Base-by-base conservation (phyloP, 805 yeast species). In the Tetrapisispora pingtungensis region DNA sequence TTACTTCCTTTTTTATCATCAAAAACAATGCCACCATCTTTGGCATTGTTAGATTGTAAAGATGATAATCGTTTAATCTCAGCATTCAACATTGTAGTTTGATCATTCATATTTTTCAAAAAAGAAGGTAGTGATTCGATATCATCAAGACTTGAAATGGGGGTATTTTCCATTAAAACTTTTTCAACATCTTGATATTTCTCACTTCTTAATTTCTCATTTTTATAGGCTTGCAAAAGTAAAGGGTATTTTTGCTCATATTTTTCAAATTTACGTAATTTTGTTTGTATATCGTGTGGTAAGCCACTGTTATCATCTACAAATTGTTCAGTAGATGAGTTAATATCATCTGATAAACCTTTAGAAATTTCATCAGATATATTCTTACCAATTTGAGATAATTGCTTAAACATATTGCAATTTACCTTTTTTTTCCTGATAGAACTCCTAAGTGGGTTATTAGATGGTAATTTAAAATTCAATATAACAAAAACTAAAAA, bases 221-320 rank as follows among this genome's bases (percentile, higher is more conserved):
- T 67, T 57, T 87, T 84, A 66, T 86, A 93, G 0, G 97, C 96
- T 36, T 82, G 82, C 41, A 88, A 71, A 14, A 90, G 68, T 36
- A 78, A 67, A 0, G 98, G 98, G 58, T 93, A 90, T 61, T 87
- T 88, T 41, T 82, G 83, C 61, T 90, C 97, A 61, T 89, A 90
- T 60, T 87, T 88, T 45, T 73, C 77, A 56, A 84, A 85, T 66
- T 86, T 89, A 45, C 73, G 73, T 61, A 88, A 63, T 55, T 81
- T 83, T 6, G 78, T 64, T 47, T 74, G 73, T 15, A 87, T 64
- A 4, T 74, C 77, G 2, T 74, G 72, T 0, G 86, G 77, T 30
- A 83, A 58, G 2, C 70, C 71, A n/a, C 67, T 66, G 62, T 63
- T 39, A 58, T 67, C 33, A 33, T 59, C 53, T 17, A 56, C 44